A percentile compares a stretch with the other conserved stretches of the same genome.
These are phyloP conservation scores for Rhodotorula mucilaginosa DNA, from an alignment of 1,284 basidiomycete species.

Conservation along the genomic window DNA sequence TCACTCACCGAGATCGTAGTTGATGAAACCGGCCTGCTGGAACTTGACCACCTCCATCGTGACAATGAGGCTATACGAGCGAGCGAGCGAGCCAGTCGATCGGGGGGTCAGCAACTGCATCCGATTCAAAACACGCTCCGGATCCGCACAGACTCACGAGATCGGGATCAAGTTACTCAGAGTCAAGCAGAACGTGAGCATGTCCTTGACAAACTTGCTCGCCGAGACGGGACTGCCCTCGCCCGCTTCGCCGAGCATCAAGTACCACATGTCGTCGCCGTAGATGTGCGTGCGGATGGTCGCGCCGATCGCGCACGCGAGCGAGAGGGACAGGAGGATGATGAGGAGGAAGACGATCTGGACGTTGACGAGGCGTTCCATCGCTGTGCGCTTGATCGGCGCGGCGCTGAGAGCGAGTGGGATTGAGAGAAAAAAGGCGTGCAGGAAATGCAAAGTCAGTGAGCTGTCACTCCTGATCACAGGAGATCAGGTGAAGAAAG, in stretches of 20 bases:
- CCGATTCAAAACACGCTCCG: not conserved
- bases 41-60: conserved; percentile 99
- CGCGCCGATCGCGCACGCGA: conserved; percentile 88
- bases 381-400: conserved; percentile 93
- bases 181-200: conserved; percentile 95
- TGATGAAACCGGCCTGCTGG: conserved; percentile 95
- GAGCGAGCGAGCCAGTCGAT: not conserved
- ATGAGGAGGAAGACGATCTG: conserved; percentile 97
- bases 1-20: conserved; percentile 63
- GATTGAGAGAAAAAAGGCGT: not conserved
- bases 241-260: conserved; percentile 50
- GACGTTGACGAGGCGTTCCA: conserved; percentile 92
- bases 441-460: not conserved
- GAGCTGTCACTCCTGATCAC: too few species aligned
- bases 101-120: not conserved
- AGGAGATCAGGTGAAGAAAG: not conserved
- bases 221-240: conserved; percentile 53
- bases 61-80: conserved; percentile 67
- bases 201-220: conserved; percentile 66
- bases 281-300: conserved; percentile 65
- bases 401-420: conserved; percentile 61
- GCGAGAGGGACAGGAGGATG: conserved; percentile 77
- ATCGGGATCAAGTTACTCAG: conserved; percentile 99
- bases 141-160: conserved; percentile 54
- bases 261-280: conserved; percentile 46